Evolutionary conservation across 129 eudicot species (phyloP).

Genomic region (Calendula officinalis): DNA sequence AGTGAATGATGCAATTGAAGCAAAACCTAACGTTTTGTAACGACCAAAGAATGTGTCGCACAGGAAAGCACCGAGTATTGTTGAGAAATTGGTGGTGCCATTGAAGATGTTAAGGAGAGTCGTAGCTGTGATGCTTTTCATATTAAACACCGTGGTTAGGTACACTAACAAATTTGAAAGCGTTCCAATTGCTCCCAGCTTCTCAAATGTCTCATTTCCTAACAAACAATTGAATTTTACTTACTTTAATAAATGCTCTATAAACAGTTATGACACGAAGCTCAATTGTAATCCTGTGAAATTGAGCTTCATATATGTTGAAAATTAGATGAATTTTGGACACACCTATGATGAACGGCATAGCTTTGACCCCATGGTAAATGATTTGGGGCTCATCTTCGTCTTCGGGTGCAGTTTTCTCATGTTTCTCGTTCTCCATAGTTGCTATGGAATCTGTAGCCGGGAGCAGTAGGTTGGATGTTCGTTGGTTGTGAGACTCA

Average conservation of each 20-base stretch:
- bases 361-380: constrained; percentile 30
- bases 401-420: constrained; percentile 1
- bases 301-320: not conserved
- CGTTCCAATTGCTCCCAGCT: constrained; percentile 84
- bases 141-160: constrained; percentile 63
- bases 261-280: not conserved
- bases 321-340: not conserved
- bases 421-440: constrained; percentile 25
- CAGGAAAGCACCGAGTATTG: constrained; percentile 69
- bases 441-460: not conserved
- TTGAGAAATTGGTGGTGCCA: constrained; percentile 80
- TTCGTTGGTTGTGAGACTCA: constrained; percentile 10
- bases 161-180: constrained; percentile 56
- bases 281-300: not conserved
- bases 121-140: constrained; percentile 57
- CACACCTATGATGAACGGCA: constrained; percentile 33
- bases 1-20: constrained; percentile 59
- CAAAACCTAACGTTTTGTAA: constrained; percentile 66
- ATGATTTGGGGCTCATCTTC: constrained; percentile 30
- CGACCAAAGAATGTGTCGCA: constrained; percentile 91
- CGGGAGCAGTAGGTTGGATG: constrained; percentile 10
- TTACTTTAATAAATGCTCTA: not conserved
- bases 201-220: constrained; percentile 94
- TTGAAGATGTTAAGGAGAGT: constrained; percentile 60
- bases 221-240: not conserved